phyloP scores from a whole-genome alignment of 176 grass and related monocot species.

The Oryza glumipatula region DNA sequence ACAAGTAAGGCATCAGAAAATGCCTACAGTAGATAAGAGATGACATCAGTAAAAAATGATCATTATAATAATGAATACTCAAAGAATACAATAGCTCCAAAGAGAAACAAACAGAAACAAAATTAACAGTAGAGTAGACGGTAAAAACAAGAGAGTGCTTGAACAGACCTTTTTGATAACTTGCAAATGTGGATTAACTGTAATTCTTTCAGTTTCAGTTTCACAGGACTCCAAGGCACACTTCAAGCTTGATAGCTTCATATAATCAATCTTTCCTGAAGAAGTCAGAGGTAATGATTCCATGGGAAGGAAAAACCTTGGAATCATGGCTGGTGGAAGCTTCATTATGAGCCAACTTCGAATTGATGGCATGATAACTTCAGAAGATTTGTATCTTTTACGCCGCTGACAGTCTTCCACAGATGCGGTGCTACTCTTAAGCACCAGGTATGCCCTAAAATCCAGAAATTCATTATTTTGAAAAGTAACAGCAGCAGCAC shows the following conservation, averaged over 20 bases:
- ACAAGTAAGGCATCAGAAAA: constrained; percentile 70
- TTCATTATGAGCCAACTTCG: constrained; percentile 74
- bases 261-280: constrained; percentile 88
- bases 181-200: constrained; percentile 51
- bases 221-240: constrained; percentile 32
- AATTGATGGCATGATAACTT: constrained; percentile 58
- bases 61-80: constrained; percentile 18
- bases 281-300: constrained; percentile 67
- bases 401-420: not conserved
- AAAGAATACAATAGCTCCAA: not conserved
- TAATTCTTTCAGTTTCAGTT: constrained; percentile 37
- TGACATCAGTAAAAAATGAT: constrained; percentile 32
- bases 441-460: constrained; percentile 77
- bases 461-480: constrained; percentile 41
- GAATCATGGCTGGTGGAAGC: constrained; percentile 72
- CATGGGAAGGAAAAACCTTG: constrained; percentile 55
- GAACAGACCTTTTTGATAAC: constrained; percentile 68
- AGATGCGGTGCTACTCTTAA: constrained; percentile 35
- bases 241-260: constrained; percentile 55
- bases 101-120: not conserved
- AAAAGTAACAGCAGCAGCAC: constrained; percentile 71
- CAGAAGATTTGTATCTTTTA: constrained; percentile 29
- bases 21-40: constrained; percentile 49
- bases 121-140: not conserved
- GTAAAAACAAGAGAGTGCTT: constrained; percentile 17